Evolutionary conservation across 208 protist species (phyloP).

Genomic region (Spongospora subterranea): DNA sequence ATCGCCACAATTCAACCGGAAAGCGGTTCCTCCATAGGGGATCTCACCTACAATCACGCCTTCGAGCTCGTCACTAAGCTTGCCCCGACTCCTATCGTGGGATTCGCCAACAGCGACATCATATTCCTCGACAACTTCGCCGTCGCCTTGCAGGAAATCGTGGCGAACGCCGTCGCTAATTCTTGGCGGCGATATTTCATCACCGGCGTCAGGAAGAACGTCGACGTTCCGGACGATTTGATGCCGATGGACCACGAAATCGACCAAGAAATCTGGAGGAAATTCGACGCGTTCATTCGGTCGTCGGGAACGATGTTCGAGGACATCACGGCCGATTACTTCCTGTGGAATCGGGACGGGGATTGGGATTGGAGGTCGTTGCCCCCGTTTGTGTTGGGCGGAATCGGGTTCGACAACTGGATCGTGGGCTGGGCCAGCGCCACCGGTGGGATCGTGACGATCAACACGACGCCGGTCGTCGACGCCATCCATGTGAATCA

Average conservation of each 20-base stretch:
- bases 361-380: background rate
- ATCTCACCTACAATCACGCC: conserved; percentile 45
- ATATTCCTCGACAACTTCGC: conserved; percentile 30
- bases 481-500: conserved; percentile 53
- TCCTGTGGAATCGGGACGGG: conserved; percentile 11
- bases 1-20: conserved; percentile 17
- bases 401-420: conserved; percentile 48
- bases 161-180: background rate
- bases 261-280: conserved; percentile 9
- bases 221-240: conserved; percentile 22
- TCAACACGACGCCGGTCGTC: conserved; percentile 20
- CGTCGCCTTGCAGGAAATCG: background rate
- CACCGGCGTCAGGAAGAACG: conserved; percentile 24
- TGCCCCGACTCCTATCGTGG: background rate
- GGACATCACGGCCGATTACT: conserved; percentile 49
- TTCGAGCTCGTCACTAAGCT: background rate
- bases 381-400: conserved; percentile 29
- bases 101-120: conserved; percentile 44
- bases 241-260: conserved; percentile 42
- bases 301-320: conserved; percentile 12
- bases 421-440: conserved; percentile 1
- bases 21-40: background rate
- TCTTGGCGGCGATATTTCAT: background rate
- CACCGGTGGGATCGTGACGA: background rate
- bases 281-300: background rate